Base-by-base conservation (phyloP, 139 green algal genomes). In the Spirogloea muscicola region DNA sequence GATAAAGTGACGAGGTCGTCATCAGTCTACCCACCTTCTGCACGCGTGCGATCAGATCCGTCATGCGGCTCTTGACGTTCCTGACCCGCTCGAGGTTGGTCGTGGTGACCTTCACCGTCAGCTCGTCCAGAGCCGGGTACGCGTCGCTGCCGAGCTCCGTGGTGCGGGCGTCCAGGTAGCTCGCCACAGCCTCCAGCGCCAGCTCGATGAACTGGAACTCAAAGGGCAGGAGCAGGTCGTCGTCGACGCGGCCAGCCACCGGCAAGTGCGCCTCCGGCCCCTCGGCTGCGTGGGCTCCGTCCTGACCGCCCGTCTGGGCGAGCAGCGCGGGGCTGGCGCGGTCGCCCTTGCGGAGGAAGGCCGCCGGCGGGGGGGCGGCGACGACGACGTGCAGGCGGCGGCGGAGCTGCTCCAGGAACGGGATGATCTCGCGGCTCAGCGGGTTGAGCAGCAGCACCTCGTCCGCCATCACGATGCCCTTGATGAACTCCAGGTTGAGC, bases 61-160 rank as follows among this genome's bases (percentile, higher is more conserved):
- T 84, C 59, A 84, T 49, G 43, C 82, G 79, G 60, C 85, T 95
- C 87, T 97, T 97, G 63, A 96, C 86, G 51, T 84, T 76, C 2
- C 92, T 81, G 68, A 97, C 92, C 5, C 86, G 79, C 87, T 97
- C 92, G 82, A 97, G 76, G 74, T 91, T 90, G 31, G 79, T 61
- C 0, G 88, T 90, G 41, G 79, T 91, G 44, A 96, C 89, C 82
- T 88, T 88, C n/a, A 67, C 79, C 1, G 89, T 92, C 44, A 97
- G 81, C 1, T 81, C 82, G 60, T 97, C 92, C 55, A 96, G 66
- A 0, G 90, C 90, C 3, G 91, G 92, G 72, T 93, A 91, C 0
- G 92, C 87, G 3, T 86, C 80, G 21, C 84, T 84, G 81, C 96
- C 91, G 61, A 97, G 78, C 58, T 95, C 89, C 1, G 7, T 6